Evolutionary conservation across 2,329 filamentous ascomycete genomes (phyloP).

Genomic region (Talaromyces sp.): DNA sequence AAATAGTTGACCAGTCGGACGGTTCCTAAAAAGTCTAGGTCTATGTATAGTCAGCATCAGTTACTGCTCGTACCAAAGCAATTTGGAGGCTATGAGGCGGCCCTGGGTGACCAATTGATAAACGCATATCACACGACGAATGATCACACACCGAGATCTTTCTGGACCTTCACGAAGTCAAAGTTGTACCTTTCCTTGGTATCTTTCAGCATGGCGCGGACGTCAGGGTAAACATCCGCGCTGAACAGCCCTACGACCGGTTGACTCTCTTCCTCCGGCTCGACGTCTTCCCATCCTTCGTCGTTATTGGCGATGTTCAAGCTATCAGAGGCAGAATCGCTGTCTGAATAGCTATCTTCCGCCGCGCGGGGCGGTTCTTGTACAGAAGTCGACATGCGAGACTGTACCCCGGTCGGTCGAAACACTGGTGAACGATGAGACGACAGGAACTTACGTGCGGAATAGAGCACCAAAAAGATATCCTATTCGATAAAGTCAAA

Average conservation of each 20-base stretch:
- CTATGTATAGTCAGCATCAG: slow-evolving; percentile 32
- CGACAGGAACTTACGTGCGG: neutral
- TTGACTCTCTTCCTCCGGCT: slow-evolving; percentile 59
- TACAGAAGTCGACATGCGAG: slow-evolving; percentile 13
- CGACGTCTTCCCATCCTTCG: slow-evolving; percentile 55
- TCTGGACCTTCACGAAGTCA: slow-evolving; percentile 59
- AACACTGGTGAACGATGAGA: neutral
- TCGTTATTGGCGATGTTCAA: slow-evolving; percentile 46
- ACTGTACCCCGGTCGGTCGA: neutral
- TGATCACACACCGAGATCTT: slow-evolving; percentile 43
- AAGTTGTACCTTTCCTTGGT: slow-evolving; percentile 63
- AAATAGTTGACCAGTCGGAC: slow-evolving; percentile 71
- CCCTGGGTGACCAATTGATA: neutral
- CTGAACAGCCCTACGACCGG: slow-evolving; percentile 65
- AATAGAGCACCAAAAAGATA: no score
- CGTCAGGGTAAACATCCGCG: slow-evolving; percentile 59
- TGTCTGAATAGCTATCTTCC: slow-evolving; percentile 18
- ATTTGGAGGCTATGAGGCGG: neutral
- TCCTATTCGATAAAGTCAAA: neutral
- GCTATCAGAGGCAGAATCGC: slow-evolving; percentile 20
- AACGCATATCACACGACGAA: slow-evolving; percentile 15
- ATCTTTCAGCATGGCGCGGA: slow-evolving; percentile 61
- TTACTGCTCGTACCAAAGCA: neutral
- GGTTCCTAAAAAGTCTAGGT: slow-evolving; percentile 66
- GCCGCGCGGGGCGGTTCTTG: slow-evolving; percentile 1